Conservation (phyloP, 148 eudicot species). For the Rhododendron simsii region DNA sequence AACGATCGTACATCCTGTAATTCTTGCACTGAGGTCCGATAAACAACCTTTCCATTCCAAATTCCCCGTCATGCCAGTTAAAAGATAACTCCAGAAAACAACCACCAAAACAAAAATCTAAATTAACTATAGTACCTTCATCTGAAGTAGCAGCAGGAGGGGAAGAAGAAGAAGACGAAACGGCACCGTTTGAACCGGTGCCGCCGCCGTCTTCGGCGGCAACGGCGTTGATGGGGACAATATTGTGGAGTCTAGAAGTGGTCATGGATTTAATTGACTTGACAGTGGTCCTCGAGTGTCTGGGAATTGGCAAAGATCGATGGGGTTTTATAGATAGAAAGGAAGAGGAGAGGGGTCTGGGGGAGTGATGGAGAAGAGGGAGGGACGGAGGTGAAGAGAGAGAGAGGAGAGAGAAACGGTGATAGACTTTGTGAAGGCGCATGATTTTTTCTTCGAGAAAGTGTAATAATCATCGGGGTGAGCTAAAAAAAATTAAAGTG, state of each 20-base stretch:
- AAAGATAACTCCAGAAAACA: background rate
- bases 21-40: background rate
- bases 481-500: background rate
- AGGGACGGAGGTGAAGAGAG: slow-evolving; percentile 19
- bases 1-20: background rate
- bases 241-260: slow-evolving; percentile 38
- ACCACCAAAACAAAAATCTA: background rate
- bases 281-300: background rate
- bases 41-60: background rate
- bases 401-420: slow-evolving; percentile 48
- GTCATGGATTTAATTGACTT: slow-evolving; percentile 27
- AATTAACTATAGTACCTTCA: slow-evolving; percentile 28
- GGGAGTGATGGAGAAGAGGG: slow-evolving; percentile 1
- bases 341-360: slow-evolving; percentile 7
- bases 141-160: slow-evolving; percentile 6
- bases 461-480: background rate
- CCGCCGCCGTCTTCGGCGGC: slow-evolving; percentile 30
- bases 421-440: slow-evolving; percentile 68
- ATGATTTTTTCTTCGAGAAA: slow-evolving; percentile 15
- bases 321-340: slow-evolving; percentile 23
- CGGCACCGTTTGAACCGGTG: slow-evolving; percentile 33
- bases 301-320: slow-evolving; percentile 11
- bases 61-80: background rate
- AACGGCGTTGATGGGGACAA: slow-evolving; percentile 49
- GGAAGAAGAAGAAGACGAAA: slow-evolving; percentile 14